phyloP scores from a whole-genome alignment of 1,284 basidiomycete species.

The Cystobasidiaceae sp. region DNA sequence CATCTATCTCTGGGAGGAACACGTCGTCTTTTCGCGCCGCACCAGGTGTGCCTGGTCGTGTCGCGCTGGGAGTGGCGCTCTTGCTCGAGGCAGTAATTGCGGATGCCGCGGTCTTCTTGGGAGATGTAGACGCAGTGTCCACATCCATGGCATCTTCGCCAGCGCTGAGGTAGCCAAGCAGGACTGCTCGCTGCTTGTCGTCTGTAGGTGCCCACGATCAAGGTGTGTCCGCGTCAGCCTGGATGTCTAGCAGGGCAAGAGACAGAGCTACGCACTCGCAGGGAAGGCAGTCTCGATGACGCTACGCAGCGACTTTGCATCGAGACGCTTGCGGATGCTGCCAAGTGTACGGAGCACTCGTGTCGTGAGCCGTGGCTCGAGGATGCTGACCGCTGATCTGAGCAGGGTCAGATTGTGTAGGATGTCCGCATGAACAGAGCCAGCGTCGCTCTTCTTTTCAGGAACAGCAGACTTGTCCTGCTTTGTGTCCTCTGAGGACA shows the following conservation, averaged over 20 bases:
- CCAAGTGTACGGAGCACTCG: conserved; percentile 80
- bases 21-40: conserved; percentile 34
- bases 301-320: conserved; percentile 55
- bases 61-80: conserved; percentile 1
- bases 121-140: conserved; percentile 14
- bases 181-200: conserved; percentile 55
- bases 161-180: conserved; percentile 58
- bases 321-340: conserved; percentile 69
- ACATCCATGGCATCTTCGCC: conserved; percentile 39
- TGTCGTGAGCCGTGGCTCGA: conserved; percentile 90
- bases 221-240: background rate
- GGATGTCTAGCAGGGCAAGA: background rate
- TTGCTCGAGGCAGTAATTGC: background rate
- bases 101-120: background rate
- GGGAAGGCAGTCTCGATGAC: conserved; percentile 66
- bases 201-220: conserved; percentile 50
- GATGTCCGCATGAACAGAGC: conserved; percentile 57
- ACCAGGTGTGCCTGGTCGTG: conserved; percentile 26
- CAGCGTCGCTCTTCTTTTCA: background rate
- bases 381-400: conserved; percentile 74
- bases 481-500: background rate
- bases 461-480: no score
- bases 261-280: conserved; percentile 56
- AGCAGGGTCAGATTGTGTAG: conserved; percentile 79
- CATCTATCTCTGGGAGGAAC: conserved; percentile 77